These are phyloP conservation scores for Penicillium glabrum DNA, from an alignment of 2,329 filamentous ascomycete species.

Conservation along the genomic window DNA sequence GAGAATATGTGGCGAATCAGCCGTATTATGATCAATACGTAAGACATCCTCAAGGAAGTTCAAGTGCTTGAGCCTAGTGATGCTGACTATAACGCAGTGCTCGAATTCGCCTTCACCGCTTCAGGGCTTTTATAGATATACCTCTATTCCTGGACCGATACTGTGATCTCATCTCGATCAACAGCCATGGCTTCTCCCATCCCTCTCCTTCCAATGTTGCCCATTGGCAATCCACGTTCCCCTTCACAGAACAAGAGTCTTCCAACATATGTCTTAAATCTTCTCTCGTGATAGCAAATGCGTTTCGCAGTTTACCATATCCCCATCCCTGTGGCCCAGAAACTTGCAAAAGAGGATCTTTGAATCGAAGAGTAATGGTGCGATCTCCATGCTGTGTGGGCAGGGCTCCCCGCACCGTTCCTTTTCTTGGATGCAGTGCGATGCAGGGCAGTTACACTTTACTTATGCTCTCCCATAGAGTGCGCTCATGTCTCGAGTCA, in stretches of 20 bases:
- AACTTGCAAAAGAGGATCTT: slow-evolving; percentile 1
- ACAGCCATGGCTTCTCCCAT: slow-evolving; percentile 7
- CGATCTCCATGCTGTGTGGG: not conserved
- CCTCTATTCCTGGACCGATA: slow-evolving; percentile 25
- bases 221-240: slow-evolving; percentile 17
- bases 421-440: slow-evolving; percentile 21
- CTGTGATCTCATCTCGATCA: slow-evolving; percentile 24
- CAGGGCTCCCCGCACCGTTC: slow-evolving; percentile 16
- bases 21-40: slow-evolving; percentile 20
- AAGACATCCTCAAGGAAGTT: not conserved
- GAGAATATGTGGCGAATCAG: slow-evolving; percentile 19
- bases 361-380: slow-evolving; percentile 1
- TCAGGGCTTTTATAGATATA: slow-evolving; percentile 25
- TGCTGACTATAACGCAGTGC: slow-evolving; percentile 10
- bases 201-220: slow-evolving; percentile 3
- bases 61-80: not conserved
- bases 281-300: slow-evolving; percentile 17
- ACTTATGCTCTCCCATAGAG: slow-evolving; percentile 22
- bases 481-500: slow-evolving; percentile 18
- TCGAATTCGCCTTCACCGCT: slow-evolving; percentile 23
- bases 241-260: slow-evolving; percentile 26
- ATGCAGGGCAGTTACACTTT: slow-evolving; percentile 27
- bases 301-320: slow-evolving; percentile 16
- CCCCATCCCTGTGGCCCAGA: slow-evolving; percentile 5
- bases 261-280: slow-evolving; percentile 26